These are phyloP conservation scores for Neurospora tetraspora DNA, from an alignment of 495 filamentous ascomycete species.

Conservation along the genomic window DNA sequence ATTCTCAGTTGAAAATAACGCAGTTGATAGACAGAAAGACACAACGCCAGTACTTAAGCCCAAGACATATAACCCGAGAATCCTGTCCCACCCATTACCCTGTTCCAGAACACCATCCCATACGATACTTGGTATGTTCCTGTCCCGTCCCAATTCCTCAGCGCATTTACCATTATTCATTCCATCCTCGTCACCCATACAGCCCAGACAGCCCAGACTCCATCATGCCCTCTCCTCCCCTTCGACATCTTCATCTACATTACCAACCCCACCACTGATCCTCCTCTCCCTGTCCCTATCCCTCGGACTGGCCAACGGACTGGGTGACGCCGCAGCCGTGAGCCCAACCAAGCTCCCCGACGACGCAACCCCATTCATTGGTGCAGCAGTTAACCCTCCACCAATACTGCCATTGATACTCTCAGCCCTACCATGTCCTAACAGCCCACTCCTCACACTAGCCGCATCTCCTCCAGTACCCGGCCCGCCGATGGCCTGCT, in stretches of 20 bases:
- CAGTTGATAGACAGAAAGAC: not conserved
- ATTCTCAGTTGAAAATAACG: not conserved
- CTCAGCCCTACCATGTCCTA: constrained; percentile 71
- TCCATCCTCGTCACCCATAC: not conserved
- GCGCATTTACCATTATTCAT: not conserved
- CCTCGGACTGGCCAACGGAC: constrained; percentile 50
- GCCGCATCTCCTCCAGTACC: constrained; percentile 65
- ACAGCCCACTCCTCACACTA: constrained; percentile 66
- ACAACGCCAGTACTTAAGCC: not conserved
- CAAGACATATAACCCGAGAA: not conserved
- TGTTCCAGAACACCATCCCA: not conserved
- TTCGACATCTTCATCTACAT: constrained; percentile 11
- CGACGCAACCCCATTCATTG: not conserved
- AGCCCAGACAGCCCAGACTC: not conserved
- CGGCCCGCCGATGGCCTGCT: constrained; percentile 43
- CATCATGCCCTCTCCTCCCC: not conserved
- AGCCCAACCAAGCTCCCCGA: not conserved
- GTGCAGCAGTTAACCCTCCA: constrained; percentile 21
- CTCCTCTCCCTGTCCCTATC: constrained; percentile 24
- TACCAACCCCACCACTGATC: constrained; percentile 9
- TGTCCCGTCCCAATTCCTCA: not conserved
- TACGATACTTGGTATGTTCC: not conserved
- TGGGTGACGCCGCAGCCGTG: constrained; percentile 27
- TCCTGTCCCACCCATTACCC: not conserved
- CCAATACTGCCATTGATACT: constrained; percentile 71